phyloP scores from a whole-genome alignment of 2,329 filamentous ascomycete species.

The Geosmithia flava region DNA sequence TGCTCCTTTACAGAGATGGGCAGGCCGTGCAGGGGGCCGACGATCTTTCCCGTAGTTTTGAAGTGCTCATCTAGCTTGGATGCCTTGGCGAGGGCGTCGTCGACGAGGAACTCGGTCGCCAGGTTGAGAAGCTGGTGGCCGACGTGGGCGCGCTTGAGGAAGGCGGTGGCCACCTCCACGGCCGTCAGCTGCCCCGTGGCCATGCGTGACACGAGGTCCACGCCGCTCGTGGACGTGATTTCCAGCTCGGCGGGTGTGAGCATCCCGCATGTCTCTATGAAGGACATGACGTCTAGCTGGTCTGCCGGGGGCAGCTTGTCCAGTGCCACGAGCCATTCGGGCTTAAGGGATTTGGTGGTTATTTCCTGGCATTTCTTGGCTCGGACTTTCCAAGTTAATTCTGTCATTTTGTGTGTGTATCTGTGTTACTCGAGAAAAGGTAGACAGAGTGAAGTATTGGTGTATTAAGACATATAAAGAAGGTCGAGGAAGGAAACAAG shows the following conservation, averaged over 20 bases:
- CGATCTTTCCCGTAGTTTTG: constrained; percentile 20
- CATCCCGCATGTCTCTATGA: constrained; percentile 27
- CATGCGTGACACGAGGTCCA: constrained; percentile 18
- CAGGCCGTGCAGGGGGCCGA: constrained; percentile 51
- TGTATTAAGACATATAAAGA: no score
- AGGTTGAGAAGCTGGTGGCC: constrained; percentile 18
- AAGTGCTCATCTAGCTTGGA: constrained; percentile 30
- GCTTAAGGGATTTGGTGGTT: not conserved
- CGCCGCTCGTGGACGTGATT: constrained; percentile 33
- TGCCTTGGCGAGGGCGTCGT: constrained; percentile 30
- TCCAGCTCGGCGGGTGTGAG: constrained; percentile 29
- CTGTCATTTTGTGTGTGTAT: not conserved
- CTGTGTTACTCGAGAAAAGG: no score
- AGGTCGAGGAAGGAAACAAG: no score
- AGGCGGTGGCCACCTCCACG: constrained; percentile 16
- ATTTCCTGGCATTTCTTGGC: not conserved
- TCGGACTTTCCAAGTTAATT: not conserved
- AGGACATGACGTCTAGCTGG: constrained; percentile 13
- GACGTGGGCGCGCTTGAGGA: constrained; percentile 6
- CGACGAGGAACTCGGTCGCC: constrained; percentile 36
- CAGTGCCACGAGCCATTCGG: not conserved
- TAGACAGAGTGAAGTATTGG: no score
- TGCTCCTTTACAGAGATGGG: constrained; percentile 31
- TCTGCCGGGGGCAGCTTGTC: not conserved
- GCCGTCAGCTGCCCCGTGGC: constrained; percentile 4